A percentile compares a stretch with the other conserved stretches of the same genome.
Conservation (phyloP, 2,329 filamentous ascomycete species). For the Colletotrichum lindemuthianum region DNA sequence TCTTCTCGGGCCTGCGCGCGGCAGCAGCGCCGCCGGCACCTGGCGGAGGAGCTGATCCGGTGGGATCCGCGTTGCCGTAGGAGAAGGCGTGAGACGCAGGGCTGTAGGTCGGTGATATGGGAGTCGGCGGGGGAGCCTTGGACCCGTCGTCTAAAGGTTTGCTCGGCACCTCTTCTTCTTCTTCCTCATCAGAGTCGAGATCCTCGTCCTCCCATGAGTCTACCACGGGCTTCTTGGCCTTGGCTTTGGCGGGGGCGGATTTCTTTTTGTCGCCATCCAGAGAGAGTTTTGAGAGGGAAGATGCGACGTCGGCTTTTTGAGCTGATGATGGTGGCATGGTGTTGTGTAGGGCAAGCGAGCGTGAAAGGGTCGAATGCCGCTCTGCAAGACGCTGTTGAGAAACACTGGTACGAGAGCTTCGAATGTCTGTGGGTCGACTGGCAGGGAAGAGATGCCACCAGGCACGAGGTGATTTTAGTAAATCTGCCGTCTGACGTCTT, state of each 20-base stretch:
- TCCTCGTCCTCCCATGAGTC: conserved; percentile 68
- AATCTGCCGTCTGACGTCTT: too few species aligned
- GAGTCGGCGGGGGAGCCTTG: conserved; percentile 73
- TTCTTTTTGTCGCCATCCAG: conserved; percentile 40
- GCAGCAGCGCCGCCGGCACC: conserved; percentile 37
- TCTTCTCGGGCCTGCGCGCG: conserved; percentile 80
- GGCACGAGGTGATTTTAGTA: background rate
- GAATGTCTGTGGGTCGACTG: too few species aligned
- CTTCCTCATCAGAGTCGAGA: conserved; percentile 38
- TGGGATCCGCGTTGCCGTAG: conserved; percentile 37
- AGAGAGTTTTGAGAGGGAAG: conserved; percentile 46
- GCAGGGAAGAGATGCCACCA: background rate
- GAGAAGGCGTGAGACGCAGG: conserved; percentile 36
- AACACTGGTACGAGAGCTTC: too few species aligned
- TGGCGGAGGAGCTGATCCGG: conserved; percentile 6
- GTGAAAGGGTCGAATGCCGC: background rate
- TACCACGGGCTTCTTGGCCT: conserved; percentile 45
- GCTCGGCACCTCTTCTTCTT: conserved; percentile 38
- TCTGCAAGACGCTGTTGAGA: too few species aligned
- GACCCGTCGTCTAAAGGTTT: conserved; percentile 43
- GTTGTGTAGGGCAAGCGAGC: background rate
- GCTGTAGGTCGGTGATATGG: conserved; percentile 64
- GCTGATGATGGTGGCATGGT: conserved; percentile 36
- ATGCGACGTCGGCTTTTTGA: conserved; percentile 40
- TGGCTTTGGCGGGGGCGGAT: conserved; percentile 39